Base-by-base conservation (phyloP, 2,329 filamentous ascomycete species). In the Xylaria polymorpha region DNA sequence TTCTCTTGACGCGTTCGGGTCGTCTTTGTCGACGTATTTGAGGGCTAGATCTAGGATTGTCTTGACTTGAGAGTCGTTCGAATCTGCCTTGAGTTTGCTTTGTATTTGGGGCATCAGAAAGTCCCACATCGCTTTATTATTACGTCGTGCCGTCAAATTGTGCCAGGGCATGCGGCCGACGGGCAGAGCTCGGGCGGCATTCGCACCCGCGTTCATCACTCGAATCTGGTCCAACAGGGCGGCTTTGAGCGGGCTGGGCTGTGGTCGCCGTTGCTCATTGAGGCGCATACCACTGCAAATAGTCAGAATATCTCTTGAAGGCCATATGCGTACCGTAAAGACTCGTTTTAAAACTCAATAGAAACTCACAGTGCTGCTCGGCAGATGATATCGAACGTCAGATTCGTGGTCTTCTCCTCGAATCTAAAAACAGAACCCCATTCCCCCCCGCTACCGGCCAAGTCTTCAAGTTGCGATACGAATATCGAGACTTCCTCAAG, bases 351-450 rank as follows among this genome's bases (percentile, higher is more conserved):
- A 15, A 25, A 51, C 18, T 5, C 35, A 15, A 22, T 56, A 56
- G 43, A n/a, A 53, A 72, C 73, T 70, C 66, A 81, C 76, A 83
- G 69, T 2, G 79, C 74, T 15, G 80, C 77, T n/a, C 79, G 75
- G 18, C 74, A 74, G 55, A 83, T 84, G 35, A 83, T 75, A 56
- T 84, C 82, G 9, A 83, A 79, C 0, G 82, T 80, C 18, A 84
- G 70, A 61, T 80, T 80, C 6, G 77, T 80, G 1, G 81, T 78
- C 20, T 75, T 77, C 8, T 78, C 70, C 62, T 83, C 77, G 6
- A 84, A 72, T 8, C 72, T 62, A 39, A 80, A 80, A n/a, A 80
- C 73, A 15, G 71, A 58, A 22, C 77, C 76, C 78, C 77, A 79
- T 46, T 70, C 64, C 7, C 76, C 75, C 32, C 74, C 70, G 37